phyloP scores from a whole-genome alignment of 257 asterid genomes.

The Craterostigma plantagineum region DNA sequence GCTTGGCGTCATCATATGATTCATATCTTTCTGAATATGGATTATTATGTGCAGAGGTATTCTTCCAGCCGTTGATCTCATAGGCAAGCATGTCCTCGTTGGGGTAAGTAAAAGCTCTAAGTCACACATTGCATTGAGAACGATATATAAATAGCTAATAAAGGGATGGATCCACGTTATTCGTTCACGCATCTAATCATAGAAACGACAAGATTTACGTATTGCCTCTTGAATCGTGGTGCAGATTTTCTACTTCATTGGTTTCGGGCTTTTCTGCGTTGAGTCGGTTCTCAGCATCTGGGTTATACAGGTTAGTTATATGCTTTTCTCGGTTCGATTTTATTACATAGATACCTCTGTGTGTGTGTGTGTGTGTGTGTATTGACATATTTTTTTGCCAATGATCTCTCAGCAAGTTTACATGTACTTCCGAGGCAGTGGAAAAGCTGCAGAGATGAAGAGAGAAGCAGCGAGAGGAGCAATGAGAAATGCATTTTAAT shows the following conservation, averaged over 20 bases:
- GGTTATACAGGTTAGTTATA: conserved; percentile 76
- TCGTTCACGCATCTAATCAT: too few relatives aligned
- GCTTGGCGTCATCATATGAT: too few relatives aligned
- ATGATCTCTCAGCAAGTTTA: conserved; percentile 61
- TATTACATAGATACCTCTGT: neutral
- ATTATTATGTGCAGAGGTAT: conserved; percentile 47
- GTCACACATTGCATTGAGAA: neutral
- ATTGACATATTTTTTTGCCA: neutral
- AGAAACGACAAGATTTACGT: too few relatives aligned
- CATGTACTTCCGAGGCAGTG: conserved; percentile 91
- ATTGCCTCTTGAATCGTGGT: too few relatives aligned
- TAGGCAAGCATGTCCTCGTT: conserved; percentile 51
- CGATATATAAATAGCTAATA: too few relatives aligned
- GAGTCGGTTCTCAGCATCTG: conserved; percentile 84
- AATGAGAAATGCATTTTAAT: conserved; percentile 26
- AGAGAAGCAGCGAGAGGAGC: conserved; percentile 75
- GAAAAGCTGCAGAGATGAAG: conserved; percentile 77
- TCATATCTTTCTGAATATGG: too few relatives aligned
- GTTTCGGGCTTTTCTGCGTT: conserved; percentile 79
- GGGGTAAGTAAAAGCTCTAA: conserved; percentile 56
- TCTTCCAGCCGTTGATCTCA: conserved; percentile 89
- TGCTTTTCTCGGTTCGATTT: neutral
- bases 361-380: neutral
- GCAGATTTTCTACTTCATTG: conserved; percentile 88
- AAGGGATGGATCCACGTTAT: too few relatives aligned